Evolutionary conservation across 257 asterid species (phyloP).

Genomic region (Catharanthus roseus): DNA sequence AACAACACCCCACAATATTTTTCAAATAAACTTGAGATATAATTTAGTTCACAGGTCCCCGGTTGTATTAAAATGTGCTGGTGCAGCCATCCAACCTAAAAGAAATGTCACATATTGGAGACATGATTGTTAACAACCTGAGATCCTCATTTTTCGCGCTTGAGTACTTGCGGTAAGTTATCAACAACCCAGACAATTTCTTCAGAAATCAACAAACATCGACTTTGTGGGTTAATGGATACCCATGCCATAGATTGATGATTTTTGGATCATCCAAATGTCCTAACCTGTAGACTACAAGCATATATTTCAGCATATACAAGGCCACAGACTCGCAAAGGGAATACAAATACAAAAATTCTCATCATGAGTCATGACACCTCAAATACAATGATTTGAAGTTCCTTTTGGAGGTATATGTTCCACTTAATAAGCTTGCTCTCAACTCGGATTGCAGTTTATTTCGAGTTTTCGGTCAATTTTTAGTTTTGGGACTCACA

Average conservation of each 20-base stretch:
- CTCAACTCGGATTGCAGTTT: constrained; percentile 8
- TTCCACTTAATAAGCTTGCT: neutral
- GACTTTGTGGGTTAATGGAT: neutral
- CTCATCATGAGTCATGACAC: neutral
- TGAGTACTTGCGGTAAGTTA: neutral
- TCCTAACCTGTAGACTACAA: neutral
- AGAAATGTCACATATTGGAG: neutral
- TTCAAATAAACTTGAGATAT: neutral
- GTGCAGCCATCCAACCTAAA: neutral
- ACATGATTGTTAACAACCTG: neutral
- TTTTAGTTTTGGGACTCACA: too few relatives aligned
- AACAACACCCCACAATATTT: neutral
- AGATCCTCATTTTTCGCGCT: neutral
- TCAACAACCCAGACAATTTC: neutral
- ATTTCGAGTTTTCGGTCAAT: too few relatives aligned
- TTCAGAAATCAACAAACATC: neutral
- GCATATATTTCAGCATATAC: neutral
- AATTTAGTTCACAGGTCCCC: neutral
- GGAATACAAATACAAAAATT: neutral
- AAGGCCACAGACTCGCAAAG: neutral
- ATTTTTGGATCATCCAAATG: neutral
- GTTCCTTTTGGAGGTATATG: neutral
- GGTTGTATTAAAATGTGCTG: neutral
- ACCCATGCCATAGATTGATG: neutral
- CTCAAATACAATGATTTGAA: neutral